Conservation (phyloP, 2,329 filamentous ascomycete genomes). For the Penicillium sp. region DNA sequence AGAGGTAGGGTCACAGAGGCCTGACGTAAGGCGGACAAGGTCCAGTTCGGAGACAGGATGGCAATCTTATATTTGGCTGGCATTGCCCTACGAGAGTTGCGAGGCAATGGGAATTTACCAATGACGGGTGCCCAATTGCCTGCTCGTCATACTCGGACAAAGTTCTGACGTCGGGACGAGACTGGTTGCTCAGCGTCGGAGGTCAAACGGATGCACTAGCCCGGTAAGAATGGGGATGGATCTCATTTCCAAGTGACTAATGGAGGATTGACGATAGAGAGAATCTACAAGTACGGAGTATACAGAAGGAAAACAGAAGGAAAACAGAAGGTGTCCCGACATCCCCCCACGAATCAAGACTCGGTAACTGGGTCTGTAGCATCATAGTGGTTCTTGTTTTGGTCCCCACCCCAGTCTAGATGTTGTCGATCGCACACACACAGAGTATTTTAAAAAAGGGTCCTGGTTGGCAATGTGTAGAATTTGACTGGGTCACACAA, state of each 20-base stretch:
- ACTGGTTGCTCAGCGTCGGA: constrained; percentile 8
- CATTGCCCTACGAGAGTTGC: neutral
- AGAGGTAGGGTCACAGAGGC: neutral
- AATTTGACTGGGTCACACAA: constrained; percentile 6
- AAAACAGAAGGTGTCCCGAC: neutral
- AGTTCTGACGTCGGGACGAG: constrained; percentile 9
- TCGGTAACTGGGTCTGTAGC: constrained; percentile 4
- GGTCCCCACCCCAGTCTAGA: constrained; percentile 22
- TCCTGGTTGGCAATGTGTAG: constrained; percentile 2
- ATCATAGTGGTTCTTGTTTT: constrained; percentile 17
- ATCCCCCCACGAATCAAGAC: constrained; percentile 4
- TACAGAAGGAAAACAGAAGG: neutral
- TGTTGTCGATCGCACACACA: constrained; percentile 19
- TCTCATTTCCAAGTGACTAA: neutral
- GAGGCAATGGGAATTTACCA: neutral
- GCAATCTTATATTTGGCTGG: neutral
- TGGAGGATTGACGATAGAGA: neutral
- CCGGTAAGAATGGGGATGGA: neutral
- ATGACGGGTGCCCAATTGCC: neutral
- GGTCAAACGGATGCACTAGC: constrained; percentile 4
- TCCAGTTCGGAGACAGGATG: constrained; percentile 3
- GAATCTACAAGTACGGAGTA: neutral
- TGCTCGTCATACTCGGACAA: constrained; percentile 13
- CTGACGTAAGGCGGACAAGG: neutral
- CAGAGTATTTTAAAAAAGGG: constrained; percentile 6